Evolutionary conservation across 2,329 filamentous ascomycete genomes (phyloP).

Genomic region (Alternaria arborescens): DNA sequence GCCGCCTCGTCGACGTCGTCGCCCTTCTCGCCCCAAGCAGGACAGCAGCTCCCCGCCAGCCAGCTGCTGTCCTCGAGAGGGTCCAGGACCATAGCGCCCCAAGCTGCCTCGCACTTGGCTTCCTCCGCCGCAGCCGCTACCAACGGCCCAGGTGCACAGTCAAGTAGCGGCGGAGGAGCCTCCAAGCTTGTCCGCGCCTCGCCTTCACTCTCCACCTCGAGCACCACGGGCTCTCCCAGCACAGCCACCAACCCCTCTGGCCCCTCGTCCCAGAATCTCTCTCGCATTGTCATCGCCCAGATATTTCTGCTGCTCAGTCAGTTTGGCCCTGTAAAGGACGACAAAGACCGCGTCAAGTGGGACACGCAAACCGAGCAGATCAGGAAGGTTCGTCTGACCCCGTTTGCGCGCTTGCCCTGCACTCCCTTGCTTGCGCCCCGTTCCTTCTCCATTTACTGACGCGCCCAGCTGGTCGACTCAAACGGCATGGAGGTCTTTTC

Average conservation of each 20-base stretch:
- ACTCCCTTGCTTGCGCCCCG: no score
- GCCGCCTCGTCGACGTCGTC: slow-evolving; percentile 63
- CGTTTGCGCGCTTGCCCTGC: slow-evolving; percentile 9
- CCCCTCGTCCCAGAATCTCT: slow-evolving; percentile 63
- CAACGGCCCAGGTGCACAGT: slow-evolving; percentile 61
- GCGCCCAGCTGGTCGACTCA: slow-evolving; percentile 83
- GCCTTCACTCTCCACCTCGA: slow-evolving; percentile 59
- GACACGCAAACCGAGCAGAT: slow-evolving; percentile 91
- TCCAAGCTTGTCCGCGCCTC: slow-evolving; percentile 67
- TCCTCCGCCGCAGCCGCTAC: slow-evolving; percentile 61
- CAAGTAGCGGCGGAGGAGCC: slow-evolving; percentile 63
- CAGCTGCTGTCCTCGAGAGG: slow-evolving; percentile 66
- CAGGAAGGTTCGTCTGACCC: slow-evolving; percentile 72
- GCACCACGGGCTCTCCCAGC: slow-evolving; percentile 63
- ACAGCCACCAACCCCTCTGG: slow-evolving; percentile 57
- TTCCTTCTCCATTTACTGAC: slow-evolving; percentile 26
- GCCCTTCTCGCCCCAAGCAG: slow-evolving; percentile 64
- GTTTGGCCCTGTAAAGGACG: slow-evolving; percentile 81
- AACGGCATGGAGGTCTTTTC: slow-evolving; percentile 99
- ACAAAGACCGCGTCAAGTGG: slow-evolving; percentile 91
- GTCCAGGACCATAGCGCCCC: slow-evolving; percentile 64
- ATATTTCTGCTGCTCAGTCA: slow-evolving; percentile 88
- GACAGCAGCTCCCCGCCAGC: slow-evolving; percentile 62
- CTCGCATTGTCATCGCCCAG: slow-evolving; percentile 94
- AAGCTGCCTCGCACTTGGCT: slow-evolving; percentile 63